Conservation (phyloP, 768 basidiomycete species). For the Piloderma croceum region DNA sequence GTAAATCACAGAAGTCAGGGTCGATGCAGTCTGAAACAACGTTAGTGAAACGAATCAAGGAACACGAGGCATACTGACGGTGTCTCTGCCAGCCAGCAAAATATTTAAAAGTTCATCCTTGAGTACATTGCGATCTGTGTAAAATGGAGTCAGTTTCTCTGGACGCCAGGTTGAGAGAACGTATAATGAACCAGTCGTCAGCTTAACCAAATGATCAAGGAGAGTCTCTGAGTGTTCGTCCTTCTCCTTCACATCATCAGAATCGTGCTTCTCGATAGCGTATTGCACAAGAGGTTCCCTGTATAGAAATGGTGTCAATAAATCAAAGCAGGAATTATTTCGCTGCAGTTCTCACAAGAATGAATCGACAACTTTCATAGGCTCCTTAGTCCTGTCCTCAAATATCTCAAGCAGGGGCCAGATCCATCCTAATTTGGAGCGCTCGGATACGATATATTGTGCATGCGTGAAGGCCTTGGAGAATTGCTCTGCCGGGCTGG, state of each 20-base stretch:
- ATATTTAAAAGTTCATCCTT: conserved; percentile 33
- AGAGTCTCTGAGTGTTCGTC: conserved; percentile 22
- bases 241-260: background rate
- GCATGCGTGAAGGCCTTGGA: conserved; percentile 45
- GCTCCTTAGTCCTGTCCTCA: conserved; percentile 39
- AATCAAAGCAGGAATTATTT: no score
- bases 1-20: conserved; percentile 33
- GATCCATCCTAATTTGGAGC: conserved; percentile 34
- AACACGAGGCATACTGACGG: no score
- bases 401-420: conserved; percentile 54
- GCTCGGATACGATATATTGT: conserved; percentile 35
- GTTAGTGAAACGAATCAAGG: background rate
- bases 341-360: no score
- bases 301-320: no score
- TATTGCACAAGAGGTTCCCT: conserved; percentile 34
- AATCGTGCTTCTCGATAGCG: conserved; percentile 25
- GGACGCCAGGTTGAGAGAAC: background rate
- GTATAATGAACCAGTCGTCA: conserved; percentile 20
- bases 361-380: conserved; percentile 42
- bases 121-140: conserved; percentile 24
- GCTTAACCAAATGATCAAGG: conserved; percentile 26
- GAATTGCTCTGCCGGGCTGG: conserved; percentile 36
- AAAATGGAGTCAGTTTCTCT: background rate
- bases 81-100: conserved; percentile 31
- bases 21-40: conserved; percentile 26